Evolutionary conservation across 2,329 filamentous ascomycete genomes (phyloP).

Genomic region (Verticillium klebahnii): DNA sequence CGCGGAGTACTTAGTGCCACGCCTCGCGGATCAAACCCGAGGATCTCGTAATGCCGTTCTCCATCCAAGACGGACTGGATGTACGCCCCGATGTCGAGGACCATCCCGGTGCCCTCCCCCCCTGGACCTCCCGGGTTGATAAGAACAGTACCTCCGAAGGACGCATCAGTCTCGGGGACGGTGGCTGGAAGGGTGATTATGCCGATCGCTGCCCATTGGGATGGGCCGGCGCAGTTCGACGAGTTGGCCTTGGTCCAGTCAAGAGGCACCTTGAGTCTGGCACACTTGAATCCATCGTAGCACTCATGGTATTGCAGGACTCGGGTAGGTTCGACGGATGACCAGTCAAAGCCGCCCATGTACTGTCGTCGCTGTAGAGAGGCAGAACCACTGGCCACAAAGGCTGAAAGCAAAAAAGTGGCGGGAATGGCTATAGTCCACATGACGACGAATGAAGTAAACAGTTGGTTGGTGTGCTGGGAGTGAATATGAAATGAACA

Average conservation of each 20-base stretch:
- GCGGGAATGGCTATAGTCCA: no score
- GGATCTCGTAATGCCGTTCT: conserved; percentile 31
- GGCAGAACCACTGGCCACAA: background rate
- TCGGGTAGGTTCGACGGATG: conserved; percentile 24
- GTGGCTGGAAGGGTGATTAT: conserved; percentile 34
- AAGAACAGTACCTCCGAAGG: conserved; percentile 37
- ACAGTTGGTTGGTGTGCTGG: no score
- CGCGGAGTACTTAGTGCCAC: conserved; percentile 29
- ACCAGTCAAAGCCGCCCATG: conserved; percentile 28
- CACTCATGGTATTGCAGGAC: conserved; percentile 34
- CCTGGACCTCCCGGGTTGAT: conserved; percentile 42
- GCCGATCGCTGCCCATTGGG: conserved; percentile 25
- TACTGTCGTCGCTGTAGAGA: background rate
- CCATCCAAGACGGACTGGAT: conserved; percentile 11
- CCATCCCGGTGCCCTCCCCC: conserved; percentile 29
- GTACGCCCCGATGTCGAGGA: conserved; percentile 21
- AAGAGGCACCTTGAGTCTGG: conserved; percentile 36
- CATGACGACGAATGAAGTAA: background rate
- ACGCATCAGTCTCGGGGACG: conserved; percentile 29
- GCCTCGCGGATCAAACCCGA: conserved; percentile 41
- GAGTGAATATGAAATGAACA: no score
- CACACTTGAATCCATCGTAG: conserved; percentile 33
- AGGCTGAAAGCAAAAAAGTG: background rate
- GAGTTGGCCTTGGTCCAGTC: conserved; percentile 30
- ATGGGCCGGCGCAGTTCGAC: background rate